These are phyloP conservation scores for Tetrapisispora pingtungensis DNA, from an alignment of 805 yeast species.

Conservation along the genomic window DNA sequence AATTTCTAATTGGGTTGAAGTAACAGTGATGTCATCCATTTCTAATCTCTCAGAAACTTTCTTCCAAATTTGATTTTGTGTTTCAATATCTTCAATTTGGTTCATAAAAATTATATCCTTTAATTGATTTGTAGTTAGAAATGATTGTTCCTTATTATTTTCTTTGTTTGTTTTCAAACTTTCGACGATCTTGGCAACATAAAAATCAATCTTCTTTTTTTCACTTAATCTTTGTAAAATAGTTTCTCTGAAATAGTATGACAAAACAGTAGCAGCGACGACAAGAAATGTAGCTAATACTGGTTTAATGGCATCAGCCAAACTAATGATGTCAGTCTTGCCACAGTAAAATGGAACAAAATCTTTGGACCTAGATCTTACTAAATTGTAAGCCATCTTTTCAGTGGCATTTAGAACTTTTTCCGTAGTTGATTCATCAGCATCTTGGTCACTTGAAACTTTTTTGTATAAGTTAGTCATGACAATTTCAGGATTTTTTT, in stretches of 20 bases:
- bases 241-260: neutral
- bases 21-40: constrained; percentile 40
- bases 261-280: neutral
- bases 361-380: constrained; percentile 57
- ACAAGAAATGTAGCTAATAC: neutral
- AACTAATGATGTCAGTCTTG: constrained; percentile 30
- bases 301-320: neutral
- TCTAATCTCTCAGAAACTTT: constrained; percentile 46
- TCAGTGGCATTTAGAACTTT: neutral
- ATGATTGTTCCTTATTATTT: constrained; percentile 30
- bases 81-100: constrained; percentile 19
- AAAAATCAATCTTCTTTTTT: neutral
- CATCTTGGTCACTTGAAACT: neutral
- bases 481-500: constrained; percentile 48
- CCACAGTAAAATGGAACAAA: constrained; percentile 45
- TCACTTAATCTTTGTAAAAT: neutral
- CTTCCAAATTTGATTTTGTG: constrained; percentile 47
- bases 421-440: neutral
- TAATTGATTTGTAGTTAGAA: constrained; percentile 56
- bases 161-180: constrained; percentile 40
- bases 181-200: constrained; percentile 22
- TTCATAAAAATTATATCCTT: constrained; percentile 44
- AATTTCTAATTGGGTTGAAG: constrained; percentile 50
- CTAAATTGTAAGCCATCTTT: constrained; percentile 14
- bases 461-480: neutral